Evolutionary conservation across 768 basidiomycete genomes (phyloP).

Genomic region (Rhizopogon vinicolor): DNA sequence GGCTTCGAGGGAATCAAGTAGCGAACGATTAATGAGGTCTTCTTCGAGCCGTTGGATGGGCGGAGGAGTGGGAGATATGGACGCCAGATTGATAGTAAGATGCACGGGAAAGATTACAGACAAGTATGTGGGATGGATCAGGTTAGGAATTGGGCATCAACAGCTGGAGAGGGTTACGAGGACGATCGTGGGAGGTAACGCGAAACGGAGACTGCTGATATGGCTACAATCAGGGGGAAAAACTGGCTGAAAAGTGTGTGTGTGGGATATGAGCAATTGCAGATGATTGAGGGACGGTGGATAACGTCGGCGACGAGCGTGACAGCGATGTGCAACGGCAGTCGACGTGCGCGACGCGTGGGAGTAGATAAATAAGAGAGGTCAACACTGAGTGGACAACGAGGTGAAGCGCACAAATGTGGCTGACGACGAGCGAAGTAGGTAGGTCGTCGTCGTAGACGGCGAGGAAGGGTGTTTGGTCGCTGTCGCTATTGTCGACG

Average conservation of each 20-base stretch:
- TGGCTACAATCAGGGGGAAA: slow-evolving; percentile 34
- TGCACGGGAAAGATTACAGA: slow-evolving; percentile 23
- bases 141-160: slow-evolving; percentile 37
- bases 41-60: slow-evolving; percentile 41
- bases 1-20: slow-evolving; percentile 78
- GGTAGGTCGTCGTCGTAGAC: slow-evolving; percentile 27
- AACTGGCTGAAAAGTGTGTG: slow-evolving; percentile 18
- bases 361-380: slow-evolving; percentile 32
- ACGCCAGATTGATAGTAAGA: slow-evolving; percentile 44
- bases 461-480: slow-evolving; percentile 36
- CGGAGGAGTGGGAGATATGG: slow-evolving; percentile 27
- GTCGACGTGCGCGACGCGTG: slow-evolving; percentile 36
- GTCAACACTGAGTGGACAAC: slow-evolving; percentile 16
- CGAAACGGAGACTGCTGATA: slow-evolving; percentile 33
- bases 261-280: slow-evolving; percentile 23
- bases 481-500: slow-evolving; percentile 42
- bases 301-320: slow-evolving; percentile 21
- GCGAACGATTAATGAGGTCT: slow-evolving; percentile 83
- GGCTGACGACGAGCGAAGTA: slow-evolving; percentile 13
- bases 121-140: slow-evolving; percentile 17
- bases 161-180: slow-evolving; percentile 31
- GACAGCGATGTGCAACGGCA: slow-evolving; percentile 12
- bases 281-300: slow-evolving; percentile 22
- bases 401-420: slow-evolving; percentile 18
- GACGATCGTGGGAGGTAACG: slow-evolving; percentile 29